Percentiles rank a stretch among this genome's conserved stretches.
Conservation (phyloP, 2,329 filamentous ascomycete genomes). For the Xylariaceae sp. region DNA sequence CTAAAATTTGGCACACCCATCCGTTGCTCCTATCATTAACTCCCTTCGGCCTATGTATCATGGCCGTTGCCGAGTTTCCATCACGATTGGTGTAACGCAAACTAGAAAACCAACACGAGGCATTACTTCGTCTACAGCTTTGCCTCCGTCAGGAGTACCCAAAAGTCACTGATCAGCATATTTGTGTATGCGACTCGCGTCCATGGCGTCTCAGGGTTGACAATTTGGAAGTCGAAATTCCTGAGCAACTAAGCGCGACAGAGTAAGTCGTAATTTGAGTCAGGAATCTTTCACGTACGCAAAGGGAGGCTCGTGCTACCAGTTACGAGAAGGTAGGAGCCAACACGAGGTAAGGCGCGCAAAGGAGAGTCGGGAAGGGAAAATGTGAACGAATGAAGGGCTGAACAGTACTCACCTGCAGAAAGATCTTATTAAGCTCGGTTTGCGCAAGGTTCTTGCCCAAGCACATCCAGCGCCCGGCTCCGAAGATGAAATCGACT, state of each 20-base stretch:
- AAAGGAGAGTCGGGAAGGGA: background rate
- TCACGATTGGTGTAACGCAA: too few relatives aligned
- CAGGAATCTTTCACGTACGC: background rate
- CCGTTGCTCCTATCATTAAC: too few relatives aligned
- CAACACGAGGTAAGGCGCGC: too few relatives aligned
- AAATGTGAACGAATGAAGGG: background rate
- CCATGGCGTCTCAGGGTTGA: slow-evolving; percentile 22
- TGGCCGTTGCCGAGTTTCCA: too few relatives aligned
- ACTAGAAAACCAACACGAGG: too few relatives aligned
- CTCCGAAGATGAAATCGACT: slow-evolving; percentile 17
- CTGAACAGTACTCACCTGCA: background rate
- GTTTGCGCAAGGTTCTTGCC: slow-evolving; percentile 18
- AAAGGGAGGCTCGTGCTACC: too few relatives aligned
- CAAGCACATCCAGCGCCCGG: slow-evolving; percentile 18
- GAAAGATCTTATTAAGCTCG: slow-evolving; percentile 16
- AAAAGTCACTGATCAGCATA: slow-evolving; percentile 19
- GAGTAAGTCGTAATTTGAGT: background rate
- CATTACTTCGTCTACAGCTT: too few relatives aligned
- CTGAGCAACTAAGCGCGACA: slow-evolving; percentile 18
- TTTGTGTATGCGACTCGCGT: slow-evolving; percentile 10
- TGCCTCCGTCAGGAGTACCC: slow-evolving; percentile 16
- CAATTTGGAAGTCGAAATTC: slow-evolving; percentile 24
- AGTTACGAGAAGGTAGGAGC: too few relatives aligned
- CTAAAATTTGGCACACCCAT: too few relatives aligned
- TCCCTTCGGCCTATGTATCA: too few relatives aligned